Percentiles rank a stretch among this genome's conserved stretches.
Evolutionary conservation across 2,329 filamentous ascomycete genomes (phyloP).

Genomic region (Paracoccidioides brasiliensis): DNA sequence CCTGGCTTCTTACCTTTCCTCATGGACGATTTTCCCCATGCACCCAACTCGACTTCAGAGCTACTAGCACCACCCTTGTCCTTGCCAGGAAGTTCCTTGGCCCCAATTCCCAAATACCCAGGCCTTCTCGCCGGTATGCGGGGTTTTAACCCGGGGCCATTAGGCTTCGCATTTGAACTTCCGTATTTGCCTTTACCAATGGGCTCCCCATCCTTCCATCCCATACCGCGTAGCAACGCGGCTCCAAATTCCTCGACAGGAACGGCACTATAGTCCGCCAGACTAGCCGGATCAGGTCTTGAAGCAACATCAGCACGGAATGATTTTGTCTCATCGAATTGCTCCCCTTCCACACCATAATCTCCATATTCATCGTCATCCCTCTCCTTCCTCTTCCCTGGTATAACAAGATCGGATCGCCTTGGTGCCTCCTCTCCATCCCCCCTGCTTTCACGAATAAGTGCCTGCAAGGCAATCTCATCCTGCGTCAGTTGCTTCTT

Average conservation of each 20-base stretch:
- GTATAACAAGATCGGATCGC: constrained; percentile 42
- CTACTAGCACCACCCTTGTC: constrained; percentile 18
- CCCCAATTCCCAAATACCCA: constrained; percentile 75
- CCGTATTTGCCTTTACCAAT: constrained; percentile 44
- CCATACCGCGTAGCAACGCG: constrained; percentile 82
- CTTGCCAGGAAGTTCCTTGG: constrained; percentile 56
- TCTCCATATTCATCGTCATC: constrained; percentile 14
- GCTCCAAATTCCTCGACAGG: constrained; percentile 93
- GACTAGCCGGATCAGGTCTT: constrained; percentile 60
- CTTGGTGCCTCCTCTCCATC: constrained; percentile 12
- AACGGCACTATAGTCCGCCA: constrained; percentile 76
- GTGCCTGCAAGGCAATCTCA: constrained; percentile 52
- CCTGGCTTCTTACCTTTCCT: constrained; percentile 37
- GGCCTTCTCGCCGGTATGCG: constrained; percentile 56
- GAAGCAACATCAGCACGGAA: constrained; percentile 57
- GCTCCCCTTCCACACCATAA: constrained; percentile 33
- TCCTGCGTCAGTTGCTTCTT: constrained; percentile 41
- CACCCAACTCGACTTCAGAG: constrained; percentile 57
- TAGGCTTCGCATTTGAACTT: constrained; percentile 21
- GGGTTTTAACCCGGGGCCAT: constrained; percentile 42
- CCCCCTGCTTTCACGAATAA: constrained; percentile 43
- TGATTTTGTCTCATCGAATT: constrained; percentile 40
- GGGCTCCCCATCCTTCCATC: constrained; percentile 64
- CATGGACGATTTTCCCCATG: constrained; percentile 57
- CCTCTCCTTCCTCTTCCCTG: constrained; percentile 19